Conservation (phyloP, 495 filamentous ascomycete species). For the Aspergillus panamensis region DNA sequence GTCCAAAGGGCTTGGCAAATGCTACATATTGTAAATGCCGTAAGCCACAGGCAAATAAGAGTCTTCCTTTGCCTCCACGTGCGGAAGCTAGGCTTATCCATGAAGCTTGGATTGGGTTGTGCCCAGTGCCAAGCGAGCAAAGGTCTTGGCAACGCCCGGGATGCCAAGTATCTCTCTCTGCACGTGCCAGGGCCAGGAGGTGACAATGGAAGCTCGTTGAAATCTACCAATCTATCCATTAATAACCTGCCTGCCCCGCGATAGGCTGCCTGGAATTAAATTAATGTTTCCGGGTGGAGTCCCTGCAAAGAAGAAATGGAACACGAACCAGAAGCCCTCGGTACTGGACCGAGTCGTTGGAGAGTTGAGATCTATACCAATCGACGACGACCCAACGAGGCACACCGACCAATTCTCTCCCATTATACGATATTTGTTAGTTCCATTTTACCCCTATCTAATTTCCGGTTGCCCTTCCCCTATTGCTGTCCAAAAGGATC, state of each 20-base stretch:
- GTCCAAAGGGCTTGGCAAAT: conserved; percentile 15
- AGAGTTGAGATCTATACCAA: neutral
- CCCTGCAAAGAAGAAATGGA: conserved; percentile 1
- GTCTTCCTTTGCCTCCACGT: conserved; percentile 6
- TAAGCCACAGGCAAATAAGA: conserved; percentile 6
- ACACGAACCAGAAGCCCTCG: conserved; percentile 1
- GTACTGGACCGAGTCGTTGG: neutral
- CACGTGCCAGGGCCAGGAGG: conserved; percentile 16
- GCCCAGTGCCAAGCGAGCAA: conserved; percentile 4
- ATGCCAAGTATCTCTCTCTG: conserved; percentile 6
- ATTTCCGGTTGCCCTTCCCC: neutral
- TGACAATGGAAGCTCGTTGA: neutral
- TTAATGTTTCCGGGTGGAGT: neutral
- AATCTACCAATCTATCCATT: neutral
- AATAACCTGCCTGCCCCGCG: neutral
- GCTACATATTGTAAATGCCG: conserved; percentile 1
- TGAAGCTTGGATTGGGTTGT: conserved; percentile 14
- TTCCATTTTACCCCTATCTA: neutral
- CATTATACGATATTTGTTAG: neutral
- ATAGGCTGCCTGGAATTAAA: neutral
- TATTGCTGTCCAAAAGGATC: neutral
- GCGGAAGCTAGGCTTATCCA: conserved; percentile 10
- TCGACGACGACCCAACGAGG: neutral
- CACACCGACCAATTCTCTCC: neutral
- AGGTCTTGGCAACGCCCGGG: conserved; percentile 1